Evolutionary conservation across 345 rosid species (phyloP).

Genomic region (Gossypium arboreum): DNA sequence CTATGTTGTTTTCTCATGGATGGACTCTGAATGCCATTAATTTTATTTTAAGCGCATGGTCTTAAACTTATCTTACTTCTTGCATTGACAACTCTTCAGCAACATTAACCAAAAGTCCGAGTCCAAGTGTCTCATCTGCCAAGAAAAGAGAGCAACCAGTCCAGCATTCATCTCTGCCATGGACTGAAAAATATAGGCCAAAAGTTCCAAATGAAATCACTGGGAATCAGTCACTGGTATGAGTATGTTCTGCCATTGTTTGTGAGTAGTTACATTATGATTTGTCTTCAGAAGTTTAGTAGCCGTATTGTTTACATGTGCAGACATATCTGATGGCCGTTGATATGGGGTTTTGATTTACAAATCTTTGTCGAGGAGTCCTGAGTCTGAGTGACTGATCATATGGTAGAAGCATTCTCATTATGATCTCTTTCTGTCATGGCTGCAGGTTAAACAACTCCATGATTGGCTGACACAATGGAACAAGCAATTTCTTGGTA

Average conservation of each 20-base stretch:
- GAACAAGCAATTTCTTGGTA: conserved; percentile 63
- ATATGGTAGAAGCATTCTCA: neutral
- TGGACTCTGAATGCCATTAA: conserved; percentile 24
- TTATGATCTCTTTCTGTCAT: conserved; percentile 14
- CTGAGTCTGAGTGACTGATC: neutral
- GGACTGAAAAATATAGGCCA: conserved; percentile 92
- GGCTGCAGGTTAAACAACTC: conserved; percentile 78
- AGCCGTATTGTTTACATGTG: neutral
- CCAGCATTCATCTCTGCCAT: conserved; percentile 47
- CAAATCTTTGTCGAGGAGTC: neutral
- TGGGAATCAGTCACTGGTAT: conserved; percentile 88
- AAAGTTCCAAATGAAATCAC: conserved; percentile 78
- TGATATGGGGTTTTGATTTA: neutral
- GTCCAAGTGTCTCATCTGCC: conserved; percentile 27
- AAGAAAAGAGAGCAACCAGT: conserved; percentile 43
- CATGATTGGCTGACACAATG: conserved; percentile 81
- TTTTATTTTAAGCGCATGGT: neutral
- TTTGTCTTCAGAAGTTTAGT: neutral
- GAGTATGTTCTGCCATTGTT: neutral
- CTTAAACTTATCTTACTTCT: conserved; percentile 6
- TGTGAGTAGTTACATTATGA: neutral
- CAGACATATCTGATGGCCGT: neutral
- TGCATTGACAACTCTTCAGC: conserved; percentile 35
- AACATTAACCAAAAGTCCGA: conserved; percentile 31
- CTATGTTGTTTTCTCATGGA: neutral